Base-by-base conservation (phyloP, 2,329 filamentous ascomycete genomes). In the Penicillium sp. region DNA sequence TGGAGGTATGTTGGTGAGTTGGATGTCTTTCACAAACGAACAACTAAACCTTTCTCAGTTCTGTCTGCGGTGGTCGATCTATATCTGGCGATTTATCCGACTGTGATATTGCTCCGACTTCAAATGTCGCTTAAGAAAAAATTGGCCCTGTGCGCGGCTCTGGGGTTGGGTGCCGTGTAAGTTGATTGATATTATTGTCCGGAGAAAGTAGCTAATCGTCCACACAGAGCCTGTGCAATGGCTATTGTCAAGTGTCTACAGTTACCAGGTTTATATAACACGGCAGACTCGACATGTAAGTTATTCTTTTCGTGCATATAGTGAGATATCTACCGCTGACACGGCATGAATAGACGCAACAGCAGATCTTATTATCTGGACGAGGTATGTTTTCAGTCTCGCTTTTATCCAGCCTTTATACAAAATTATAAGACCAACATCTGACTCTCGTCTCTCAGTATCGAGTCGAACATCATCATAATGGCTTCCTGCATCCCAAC, bases 401-500 rank as follows among this genome's bases (percentile, higher is more conserved):
- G 8, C n/a, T 35, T 35, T 17, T 7, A 13, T 35, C 15, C 33
- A 17, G 17, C 35, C 17, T 5, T 33, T 33, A 13, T 9, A 38
- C 15, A 13, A 4, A 17, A 23, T 10, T n/a, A 43, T 27, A n/a
- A 27, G 15, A n/a, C 35, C 39, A 6, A 49, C 3, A 17, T 10
- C 6, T 25, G 27, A 21, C 8, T n/a, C 12, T 7, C 7, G 17
- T 55, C 21, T 41, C 4, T 17, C 19, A 68, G 69, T 44, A 61
- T 75, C 51, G 72, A 75, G 63, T 67, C 66, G 12, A 70, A 73
- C 55, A 62, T 69, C 36, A 63, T 73, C 59, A 70, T 75, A 44
- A 70, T 75, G 45, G 71, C 71, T 12, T 67, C 70, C 4, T 74
- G 73, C 61, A 74, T 75, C 39, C 73, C 73, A 9, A 73, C 69